Conservation (phyloP, 768 basidiomycete genomes). For the Megacollybia marginata region DNA sequence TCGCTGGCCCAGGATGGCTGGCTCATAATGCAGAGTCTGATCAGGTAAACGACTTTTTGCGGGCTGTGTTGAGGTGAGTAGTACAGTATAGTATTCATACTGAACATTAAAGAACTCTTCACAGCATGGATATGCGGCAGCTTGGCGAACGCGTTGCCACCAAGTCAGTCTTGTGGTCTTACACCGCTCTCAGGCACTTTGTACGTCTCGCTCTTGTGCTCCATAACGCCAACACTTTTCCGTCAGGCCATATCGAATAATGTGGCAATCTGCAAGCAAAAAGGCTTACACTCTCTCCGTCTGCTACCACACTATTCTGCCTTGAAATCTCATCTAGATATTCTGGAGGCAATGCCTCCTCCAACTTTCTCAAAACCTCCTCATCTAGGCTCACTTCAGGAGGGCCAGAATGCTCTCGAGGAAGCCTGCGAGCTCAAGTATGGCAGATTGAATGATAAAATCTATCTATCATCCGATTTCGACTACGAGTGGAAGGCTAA, state of each 20-base stretch:
- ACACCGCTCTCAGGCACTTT: conserved; percentile 70
- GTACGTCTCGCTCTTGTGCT: conserved; percentile 30
- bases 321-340: conserved; percentile 54
- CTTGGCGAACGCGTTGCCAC: conserved; percentile 74
- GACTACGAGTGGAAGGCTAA: conserved; percentile 52
- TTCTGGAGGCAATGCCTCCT: conserved; percentile 49
- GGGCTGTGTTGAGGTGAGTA: conserved; percentile 36
- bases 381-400: conserved; percentile 50
- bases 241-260: conserved; percentile 65
- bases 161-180: conserved; percentile 74
- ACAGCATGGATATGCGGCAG: conserved; percentile 69
- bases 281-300: conserved; percentile 61
- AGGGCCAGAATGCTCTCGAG: conserved; percentile 57
- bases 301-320: conserved; percentile 55
- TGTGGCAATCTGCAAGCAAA: conserved; percentile 53
- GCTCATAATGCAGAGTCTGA: conserved; percentile 61
- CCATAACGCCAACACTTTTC: not conserved
- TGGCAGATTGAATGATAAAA: conserved; percentile 26
- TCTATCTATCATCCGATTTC: conserved; percentile 34
- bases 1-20: conserved; percentile 62
- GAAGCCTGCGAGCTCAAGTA: conserved; percentile 57
- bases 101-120: too few species aligned
- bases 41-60: conserved; percentile 70
- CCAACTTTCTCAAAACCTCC: conserved; percentile 59
- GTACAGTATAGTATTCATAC: too few species aligned